Conservation (phyloP, 1,139 yeast species). For the Scheffersomyces illinoinensis region DNA sequence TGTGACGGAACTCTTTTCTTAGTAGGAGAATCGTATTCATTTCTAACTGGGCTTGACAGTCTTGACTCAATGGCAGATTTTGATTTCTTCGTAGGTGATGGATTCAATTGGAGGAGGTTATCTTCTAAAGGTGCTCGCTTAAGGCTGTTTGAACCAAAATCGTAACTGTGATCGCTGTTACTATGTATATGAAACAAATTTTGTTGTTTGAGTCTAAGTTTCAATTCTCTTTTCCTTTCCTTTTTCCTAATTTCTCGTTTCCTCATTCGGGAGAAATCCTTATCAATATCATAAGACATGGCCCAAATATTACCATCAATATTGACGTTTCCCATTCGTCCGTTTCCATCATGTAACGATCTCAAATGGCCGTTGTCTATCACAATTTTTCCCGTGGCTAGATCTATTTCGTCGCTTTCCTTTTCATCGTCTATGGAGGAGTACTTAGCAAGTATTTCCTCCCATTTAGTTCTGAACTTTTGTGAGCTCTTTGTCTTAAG, state of each 20-base stretch:
- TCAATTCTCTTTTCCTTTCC: constrained; percentile 19
- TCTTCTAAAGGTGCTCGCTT: constrained; percentile 13
- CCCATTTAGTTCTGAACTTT: constrained; percentile 51
- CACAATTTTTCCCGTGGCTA: constrained; percentile 57
- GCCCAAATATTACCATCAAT: constrained; percentile 14
- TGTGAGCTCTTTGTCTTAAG: constrained; percentile 29
- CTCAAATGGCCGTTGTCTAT: constrained; percentile 66
- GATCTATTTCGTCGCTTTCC: constrained; percentile 68
- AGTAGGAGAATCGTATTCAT: constrained; percentile 12
- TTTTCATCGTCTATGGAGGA: constrained; percentile 48
- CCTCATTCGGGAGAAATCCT: constrained; percentile 4
- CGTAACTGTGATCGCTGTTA: neutral
- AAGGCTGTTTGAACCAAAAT: neutral
- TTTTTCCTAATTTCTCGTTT: constrained; percentile 21
- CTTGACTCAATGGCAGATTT: neutral
- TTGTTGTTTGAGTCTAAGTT: constrained; percentile 19
- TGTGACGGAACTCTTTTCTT: constrained; percentile 13
- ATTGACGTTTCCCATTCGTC: constrained; percentile 7
- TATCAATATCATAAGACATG: constrained; percentile 8
- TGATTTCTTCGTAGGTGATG: constrained; percentile 30
- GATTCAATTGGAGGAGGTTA: constrained; percentile 28
- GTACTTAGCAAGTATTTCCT: constrained; percentile 54
- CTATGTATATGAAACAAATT: constrained; percentile 13
- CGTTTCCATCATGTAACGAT: constrained; percentile 24
- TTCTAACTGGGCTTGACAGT: constrained; percentile 1